phyloP scores from a whole-genome alignment of 169 alveolate genomes.

The Cryptosporidium viatorum region DNA sequence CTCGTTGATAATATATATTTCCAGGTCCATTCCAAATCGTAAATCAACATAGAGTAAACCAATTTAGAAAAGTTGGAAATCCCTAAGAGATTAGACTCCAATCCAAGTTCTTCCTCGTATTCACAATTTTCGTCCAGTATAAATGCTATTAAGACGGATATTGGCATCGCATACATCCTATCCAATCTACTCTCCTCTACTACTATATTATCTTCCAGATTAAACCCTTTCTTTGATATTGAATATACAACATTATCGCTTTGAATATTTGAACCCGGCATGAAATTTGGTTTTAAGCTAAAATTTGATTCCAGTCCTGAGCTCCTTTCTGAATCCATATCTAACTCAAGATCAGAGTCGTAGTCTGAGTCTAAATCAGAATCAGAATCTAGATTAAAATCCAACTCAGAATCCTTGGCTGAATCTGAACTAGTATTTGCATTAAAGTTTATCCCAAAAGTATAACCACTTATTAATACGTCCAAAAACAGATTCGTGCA shows the following conservation, averaged over 20 bases:
- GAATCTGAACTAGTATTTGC: background rate
- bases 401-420: background rate
- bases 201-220: background rate
- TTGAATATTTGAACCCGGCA: background rate
- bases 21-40: slow-evolving; percentile 54
- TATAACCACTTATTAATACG: background rate
- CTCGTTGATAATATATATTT: slow-evolving; percentile 6
- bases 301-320: background rate
- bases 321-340: background rate
- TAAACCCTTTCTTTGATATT: background rate
- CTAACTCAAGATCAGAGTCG: background rate
- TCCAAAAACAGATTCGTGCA: slow-evolving; percentile 25
- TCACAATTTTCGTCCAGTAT: background rate
- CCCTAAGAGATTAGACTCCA: background rate
- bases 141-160: slow-evolving; percentile 41
- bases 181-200: background rate
- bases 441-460: background rate
- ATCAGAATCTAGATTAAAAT: slow-evolving; percentile 4
- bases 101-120: background rate
- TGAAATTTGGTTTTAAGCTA: background rate
- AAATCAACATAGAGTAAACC: slow-evolving; percentile 23
- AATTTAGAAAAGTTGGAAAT: slow-evolving; percentile 32
- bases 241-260: background rate
- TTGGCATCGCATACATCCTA: slow-evolving; percentile 19
- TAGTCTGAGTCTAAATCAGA: background rate